A percentile compares a stretch with the other conserved stretches of the same genome.
phyloP scores from a whole-genome alignment of 2,329 filamentous ascomycete species.

The Aquanectria penicillioides region DNA sequence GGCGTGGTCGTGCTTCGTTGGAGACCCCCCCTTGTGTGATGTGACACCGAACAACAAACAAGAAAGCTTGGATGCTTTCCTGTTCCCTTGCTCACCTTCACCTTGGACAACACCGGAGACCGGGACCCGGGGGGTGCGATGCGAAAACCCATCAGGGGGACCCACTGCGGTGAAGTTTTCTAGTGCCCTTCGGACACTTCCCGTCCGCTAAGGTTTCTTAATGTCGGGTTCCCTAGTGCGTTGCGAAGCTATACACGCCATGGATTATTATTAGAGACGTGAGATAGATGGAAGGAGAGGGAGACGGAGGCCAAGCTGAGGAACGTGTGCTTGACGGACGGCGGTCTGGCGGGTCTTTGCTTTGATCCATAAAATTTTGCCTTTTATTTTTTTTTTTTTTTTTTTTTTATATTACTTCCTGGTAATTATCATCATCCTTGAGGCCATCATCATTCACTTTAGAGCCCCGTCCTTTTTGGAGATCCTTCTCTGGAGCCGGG shows the following conservation, averaged over 20 bases:
- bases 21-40: not conserved
- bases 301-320: not conserved
- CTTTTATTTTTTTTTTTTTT: not conserved
- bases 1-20: not conserved
- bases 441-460: too few species aligned
- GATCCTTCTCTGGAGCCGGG: too few species aligned
- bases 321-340: not conserved
- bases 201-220: conserved; percentile 20
- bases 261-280: not conserved
- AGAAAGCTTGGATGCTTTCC: not conserved
- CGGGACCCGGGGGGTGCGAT: not conserved
- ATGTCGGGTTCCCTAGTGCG: too few species aligned
- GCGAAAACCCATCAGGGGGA: not conserved
- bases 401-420: not conserved
- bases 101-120: conserved; percentile 5
- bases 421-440: not conserved
- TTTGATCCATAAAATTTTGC: not conserved
- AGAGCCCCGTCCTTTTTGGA: too few species aligned
- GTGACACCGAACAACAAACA: not conserved
- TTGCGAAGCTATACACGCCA: too few species aligned
- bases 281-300: too few species aligned
- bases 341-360: not conserved
- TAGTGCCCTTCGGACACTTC: conserved; percentile 24
- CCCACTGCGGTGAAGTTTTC: conserved; percentile 9
- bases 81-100: not conserved